Evolutionary conservation across 768 basidiomycete genomes (phyloP).

Genomic region (Termitomyces sp.): DNA sequence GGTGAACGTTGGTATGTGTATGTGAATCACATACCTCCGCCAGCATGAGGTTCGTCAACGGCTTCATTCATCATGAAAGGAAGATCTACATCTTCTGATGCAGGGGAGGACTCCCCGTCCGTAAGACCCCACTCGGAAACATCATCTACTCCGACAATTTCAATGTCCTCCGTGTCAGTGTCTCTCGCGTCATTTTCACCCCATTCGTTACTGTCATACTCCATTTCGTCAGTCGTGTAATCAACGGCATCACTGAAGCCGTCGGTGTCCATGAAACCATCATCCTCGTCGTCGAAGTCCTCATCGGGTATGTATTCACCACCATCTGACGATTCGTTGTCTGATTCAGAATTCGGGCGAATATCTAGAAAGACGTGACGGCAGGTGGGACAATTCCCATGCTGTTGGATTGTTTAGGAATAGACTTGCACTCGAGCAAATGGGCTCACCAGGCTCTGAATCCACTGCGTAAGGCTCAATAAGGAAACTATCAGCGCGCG

Average conservation of each 20-base stretch:
- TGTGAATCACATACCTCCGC: conserved; percentile 13
- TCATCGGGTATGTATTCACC: conserved; percentile 57
- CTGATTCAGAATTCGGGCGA: conserved; percentile 42
- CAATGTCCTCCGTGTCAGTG: conserved; percentile 14
- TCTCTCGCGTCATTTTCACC: conserved; percentile 14
- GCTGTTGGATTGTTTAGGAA: conserved; percentile 29
- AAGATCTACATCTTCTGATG: conserved; percentile 16
- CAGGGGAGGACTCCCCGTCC: conserved; percentile 32
- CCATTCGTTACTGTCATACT: conserved; percentile 18
- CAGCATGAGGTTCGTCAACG: conserved; percentile 8
- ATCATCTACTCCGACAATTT: conserved; percentile 18
- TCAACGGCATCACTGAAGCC: conserved; percentile 32
- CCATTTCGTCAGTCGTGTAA: conserved; percentile 36
- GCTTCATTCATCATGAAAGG: conserved; percentile 10
- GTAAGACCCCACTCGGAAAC: conserved; percentile 34
- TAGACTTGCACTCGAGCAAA: not conserved
- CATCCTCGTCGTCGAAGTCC: conserved; percentile 47
- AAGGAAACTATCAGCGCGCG: conserved; percentile 1
- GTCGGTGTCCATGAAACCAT: conserved; percentile 38
- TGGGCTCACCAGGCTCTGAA: conserved; percentile 42
- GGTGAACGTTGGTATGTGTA: not conserved
- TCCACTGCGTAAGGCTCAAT: conserved; percentile 60
- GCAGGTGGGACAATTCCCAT: conserved; percentile 69
- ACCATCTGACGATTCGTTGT: conserved; percentile 62
- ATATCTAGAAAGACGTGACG: conserved; percentile 54